Evolutionary conservation across 768 basidiomycete genomes (phyloP).

Genomic region (Phylloporus sp.): DNA sequence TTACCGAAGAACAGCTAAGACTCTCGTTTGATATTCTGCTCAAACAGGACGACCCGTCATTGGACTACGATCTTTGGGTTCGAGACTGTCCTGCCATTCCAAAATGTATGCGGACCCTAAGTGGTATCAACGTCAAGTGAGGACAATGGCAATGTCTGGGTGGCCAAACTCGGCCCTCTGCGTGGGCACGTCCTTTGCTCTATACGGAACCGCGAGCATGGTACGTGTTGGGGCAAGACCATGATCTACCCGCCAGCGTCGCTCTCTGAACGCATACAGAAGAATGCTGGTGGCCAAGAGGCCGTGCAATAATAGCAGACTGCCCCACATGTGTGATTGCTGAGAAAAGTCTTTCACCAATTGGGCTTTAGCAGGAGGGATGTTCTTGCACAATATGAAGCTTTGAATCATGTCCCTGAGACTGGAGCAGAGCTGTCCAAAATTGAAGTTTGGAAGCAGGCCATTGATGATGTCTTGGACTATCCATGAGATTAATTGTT

Average conservation of each 20-base stretch:
- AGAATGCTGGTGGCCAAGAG: conserved; percentile 31
- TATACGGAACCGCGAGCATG: conserved; percentile 34
- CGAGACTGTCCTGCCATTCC: conserved; percentile 16
- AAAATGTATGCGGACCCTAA: conserved; percentile 12
- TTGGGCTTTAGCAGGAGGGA: background rate
- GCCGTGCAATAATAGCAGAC: conserved; percentile 33
- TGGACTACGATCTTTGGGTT: conserved; percentile 33
- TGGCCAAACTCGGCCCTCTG: conserved; percentile 37
- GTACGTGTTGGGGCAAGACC: conserved; percentile 32
- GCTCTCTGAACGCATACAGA: conserved; percentile 28
- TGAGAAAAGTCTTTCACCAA: conserved; percentile 7
- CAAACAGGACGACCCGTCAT: conserved; percentile 28
- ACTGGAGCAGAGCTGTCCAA: conserved; percentile 3
- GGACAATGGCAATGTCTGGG: conserved; percentile 32
- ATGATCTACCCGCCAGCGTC: conserved; percentile 38
- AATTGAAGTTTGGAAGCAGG: conserved; percentile 12
- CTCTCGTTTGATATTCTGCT: conserved; percentile 27
- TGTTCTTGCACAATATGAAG: conserved; percentile 21
- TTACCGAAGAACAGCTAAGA: conserved; percentile 27
- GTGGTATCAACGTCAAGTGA: conserved; percentile 37
- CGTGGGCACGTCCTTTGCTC: conserved; percentile 36
- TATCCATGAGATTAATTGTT: conserved; percentile 10
- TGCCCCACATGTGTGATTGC: conserved; percentile 12
- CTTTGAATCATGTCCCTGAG: conserved; percentile 9
- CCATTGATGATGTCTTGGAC: conserved; percentile 15